These are phyloP conservation scores for Keithomyces neogunnii DNA, from an alignment of 2,329 filamentous ascomycete species.

Conservation along the genomic window DNA sequence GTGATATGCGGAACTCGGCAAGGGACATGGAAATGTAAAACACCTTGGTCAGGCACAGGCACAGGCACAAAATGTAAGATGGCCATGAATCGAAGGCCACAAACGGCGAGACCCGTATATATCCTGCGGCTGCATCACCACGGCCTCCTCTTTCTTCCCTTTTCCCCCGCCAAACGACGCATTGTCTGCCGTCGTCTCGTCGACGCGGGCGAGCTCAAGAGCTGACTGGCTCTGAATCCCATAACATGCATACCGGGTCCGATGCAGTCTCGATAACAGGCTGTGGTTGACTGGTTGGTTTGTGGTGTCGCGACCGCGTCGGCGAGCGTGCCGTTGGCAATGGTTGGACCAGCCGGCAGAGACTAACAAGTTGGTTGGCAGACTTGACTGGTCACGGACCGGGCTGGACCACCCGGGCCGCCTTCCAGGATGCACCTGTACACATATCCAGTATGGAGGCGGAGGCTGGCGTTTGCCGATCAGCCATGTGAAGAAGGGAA, in stretches of 20 bases:
- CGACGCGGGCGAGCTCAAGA: neutral
- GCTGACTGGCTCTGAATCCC: constrained; percentile 15
- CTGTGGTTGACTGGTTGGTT: neutral
- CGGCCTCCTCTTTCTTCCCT: neutral
- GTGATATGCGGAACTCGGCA: too few relatives aligned
- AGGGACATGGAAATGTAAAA: neutral
- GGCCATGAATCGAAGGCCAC: neutral
- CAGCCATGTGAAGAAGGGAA: too few relatives aligned
- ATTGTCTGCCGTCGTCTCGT: neutral
- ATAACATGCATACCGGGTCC: neutral
- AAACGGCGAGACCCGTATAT: neutral
- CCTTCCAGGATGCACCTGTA: too few relatives aligned
- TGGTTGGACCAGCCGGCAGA: constrained; percentile 5
- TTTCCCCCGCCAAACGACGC: constrained; percentile 1
- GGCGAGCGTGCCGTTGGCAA: constrained; percentile 7
- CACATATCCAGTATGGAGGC: too few relatives aligned
- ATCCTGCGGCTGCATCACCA: neutral
- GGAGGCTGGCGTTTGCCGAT: too few relatives aligned
- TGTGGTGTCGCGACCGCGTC: constrained; percentile 11
- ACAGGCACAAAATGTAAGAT: neutral
- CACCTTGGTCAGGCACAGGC: neutral
- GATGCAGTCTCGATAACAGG: neutral
- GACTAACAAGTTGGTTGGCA: too few relatives aligned
- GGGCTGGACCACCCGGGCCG: too few relatives aligned
- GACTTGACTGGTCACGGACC: too few relatives aligned